Evolutionary conservation across 768 basidiomycete species (phyloP), one percentile per base, ranked within the genome.

Genomic region (Glaciozyma martinii): DNA sequence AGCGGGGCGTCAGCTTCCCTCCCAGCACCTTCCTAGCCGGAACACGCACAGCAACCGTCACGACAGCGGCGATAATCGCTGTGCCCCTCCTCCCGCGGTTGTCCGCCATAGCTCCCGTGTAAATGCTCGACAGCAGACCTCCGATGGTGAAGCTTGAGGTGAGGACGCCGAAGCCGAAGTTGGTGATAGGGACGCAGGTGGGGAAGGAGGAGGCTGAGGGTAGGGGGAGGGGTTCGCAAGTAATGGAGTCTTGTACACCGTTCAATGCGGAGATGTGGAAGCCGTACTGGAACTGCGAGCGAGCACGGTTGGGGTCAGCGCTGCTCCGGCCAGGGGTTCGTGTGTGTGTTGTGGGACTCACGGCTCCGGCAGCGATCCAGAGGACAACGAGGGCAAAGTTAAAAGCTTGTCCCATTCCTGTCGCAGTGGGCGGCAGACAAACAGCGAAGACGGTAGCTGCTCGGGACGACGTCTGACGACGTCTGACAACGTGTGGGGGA

Each of bases 261-360:
- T 97, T 97, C 65, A 97, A 82, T 21, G 86, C 86, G 2, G 90
- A 88, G 49, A 91, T 89, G 76, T 94, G 90, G 76, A 88, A 95
- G n/a, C 91, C 92, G 78, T 89, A 90, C 83, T 89, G 60, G 30
- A 60, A 21, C 65, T 66, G 56, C 19, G 10, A 5, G 23, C 4
- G 33, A 21, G 25, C 2, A 16, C 3, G 42, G 42, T 13, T 21
- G 30, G 56, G 37, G 56, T 18, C 25, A 40, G 40, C 55, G 33
- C 15, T 15, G 37, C 40, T 10, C 37, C 33, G 55, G 33, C n/a
- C 6, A 9, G 16, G 53, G 40, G n/a, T 25, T 4, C 12, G 50
- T 25, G 5, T 5, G 25, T 52, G 15, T n/a, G 8, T 8, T 9
- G 16, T 25, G 3, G 50, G 9, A 7, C 42, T 25, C 43, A 57